Evolutionary conservation across 495 filamentous ascomycete species (phyloP).

Genomic region (Lentithecium fluviatile): DNA sequence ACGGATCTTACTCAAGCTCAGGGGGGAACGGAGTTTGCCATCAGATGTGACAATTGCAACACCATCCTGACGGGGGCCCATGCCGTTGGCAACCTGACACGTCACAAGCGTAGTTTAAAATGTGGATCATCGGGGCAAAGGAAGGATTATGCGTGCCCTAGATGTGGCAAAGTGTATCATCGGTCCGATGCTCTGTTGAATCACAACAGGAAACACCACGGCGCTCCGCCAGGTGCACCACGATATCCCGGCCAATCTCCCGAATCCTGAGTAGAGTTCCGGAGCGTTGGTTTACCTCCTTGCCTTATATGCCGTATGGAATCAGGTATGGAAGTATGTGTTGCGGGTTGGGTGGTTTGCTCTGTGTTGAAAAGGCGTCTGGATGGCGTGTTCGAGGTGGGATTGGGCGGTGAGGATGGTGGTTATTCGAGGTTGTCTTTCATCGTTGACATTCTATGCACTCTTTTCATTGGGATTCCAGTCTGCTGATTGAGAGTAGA

Average conservation of each 20-base stretch:
- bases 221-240: neutral
- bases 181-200: slow-evolving; percentile 1
- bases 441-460: no score
- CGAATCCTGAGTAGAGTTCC: no score
- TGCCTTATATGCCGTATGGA: no score
- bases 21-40: no score
- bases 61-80: neutral
- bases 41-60: neutral
- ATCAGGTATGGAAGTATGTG: neutral
- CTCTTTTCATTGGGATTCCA: no score
- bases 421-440: no score
- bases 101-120: neutral
- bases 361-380: neutral
- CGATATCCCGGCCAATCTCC: neutral
- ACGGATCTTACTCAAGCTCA: no score
- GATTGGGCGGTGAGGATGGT: no score
- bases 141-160: neutral
- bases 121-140: neutral
- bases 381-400: neutral
- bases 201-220: neutral
- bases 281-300: no score
- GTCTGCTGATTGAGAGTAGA: no score
- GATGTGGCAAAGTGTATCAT: slow-evolving; percentile 1
- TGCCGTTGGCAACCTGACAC: slow-evolving; percentile 1
- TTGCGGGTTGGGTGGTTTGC: neutral